phyloP scores from a whole-genome alignment of 257 asterid species.

The Gentiana macrophylla region DNA sequence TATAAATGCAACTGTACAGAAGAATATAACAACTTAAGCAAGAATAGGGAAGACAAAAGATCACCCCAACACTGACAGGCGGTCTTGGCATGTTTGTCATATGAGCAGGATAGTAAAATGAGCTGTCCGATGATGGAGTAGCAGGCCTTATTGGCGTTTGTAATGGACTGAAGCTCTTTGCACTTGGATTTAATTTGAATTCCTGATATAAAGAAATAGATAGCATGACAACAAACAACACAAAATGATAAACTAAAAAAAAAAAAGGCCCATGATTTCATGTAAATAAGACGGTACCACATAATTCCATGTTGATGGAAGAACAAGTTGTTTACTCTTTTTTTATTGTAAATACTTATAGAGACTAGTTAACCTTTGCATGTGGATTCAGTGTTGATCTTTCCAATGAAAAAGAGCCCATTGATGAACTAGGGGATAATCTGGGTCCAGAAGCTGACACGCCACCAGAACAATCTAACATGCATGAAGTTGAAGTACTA shows the following conservation, averaged over 20 bases:
- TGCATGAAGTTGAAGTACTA: conserved; percentile 54
- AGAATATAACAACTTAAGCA: not conserved
- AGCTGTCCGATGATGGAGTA: conserved; percentile 70
- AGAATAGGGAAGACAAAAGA: conserved; percentile 7
- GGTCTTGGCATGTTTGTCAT: conserved; percentile 58
- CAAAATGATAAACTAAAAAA: not conserved
- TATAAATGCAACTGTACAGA: not conserved
- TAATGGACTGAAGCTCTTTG: conserved; percentile 72
- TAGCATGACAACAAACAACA: not conserved
- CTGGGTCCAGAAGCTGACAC: conserved; percentile 63
- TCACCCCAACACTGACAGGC: conserved; percentile 86
- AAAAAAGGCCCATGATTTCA: not conserved
- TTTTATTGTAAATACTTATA: not conserved
- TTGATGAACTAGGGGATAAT: conserved; percentile 74
- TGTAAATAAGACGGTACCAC: too few relatives aligned
- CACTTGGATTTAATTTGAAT: conserved; percentile 82
- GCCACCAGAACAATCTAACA: conserved; percentile 61
- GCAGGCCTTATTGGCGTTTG: conserved; percentile 63
- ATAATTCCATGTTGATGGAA: too few relatives aligned
- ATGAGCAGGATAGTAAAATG: conserved; percentile 82
- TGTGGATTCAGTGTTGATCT: conserved; percentile 80
- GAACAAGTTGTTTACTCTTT: too few relatives aligned
- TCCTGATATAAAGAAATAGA: conserved; percentile 38
- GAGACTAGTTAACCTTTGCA: conserved; percentile 59
- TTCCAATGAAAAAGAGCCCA: conserved; percentile 79